Base-by-base conservation (phyloP, 2,329 filamentous ascomycete genomes). In the Fulvia fulva region DNA sequence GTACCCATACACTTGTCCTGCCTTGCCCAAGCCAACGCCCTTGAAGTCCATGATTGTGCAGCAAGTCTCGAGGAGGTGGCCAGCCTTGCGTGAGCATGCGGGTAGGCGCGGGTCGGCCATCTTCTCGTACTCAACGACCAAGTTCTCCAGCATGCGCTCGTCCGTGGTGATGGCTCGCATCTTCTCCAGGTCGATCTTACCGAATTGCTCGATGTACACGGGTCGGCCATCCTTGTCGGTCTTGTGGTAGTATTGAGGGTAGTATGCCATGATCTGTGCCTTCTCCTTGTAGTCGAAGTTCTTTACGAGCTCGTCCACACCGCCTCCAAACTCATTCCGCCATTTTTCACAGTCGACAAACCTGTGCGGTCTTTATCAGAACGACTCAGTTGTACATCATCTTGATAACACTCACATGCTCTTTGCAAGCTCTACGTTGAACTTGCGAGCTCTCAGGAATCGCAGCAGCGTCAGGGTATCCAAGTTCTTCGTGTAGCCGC, bases 231-330 rank as follows among this genome's bases (percentile, higher is more conserved):
- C 94, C 75, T 91, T 91, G 78, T 94, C 90, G 12, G 87, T 93
- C 81, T 97, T 97, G 84, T 99, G 94, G 81, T 99, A 99, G 81
- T 94, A 99, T 79, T 99, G 94, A 50, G 91, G 91, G 79, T 99
- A 99, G 82, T 89, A 96, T 77, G 93, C 81, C 76, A 90, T 90
- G 59, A 99, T 84, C 73, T 93, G 75, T 56, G 83, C 74, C 77
- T 93, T 94, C 83, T 97, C 92, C 63, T 82, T 82, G 80, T 96
- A 97, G 60, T 94, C 86, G 81, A 95, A 96, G 67, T 79, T 87
- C 63, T 84, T 85, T 55, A 93, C 85, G 37, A 90, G 83, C 64
- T 92, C 83, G 77, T 97, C 90, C 30, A 96, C 89, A 59, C 79
- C 78, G 57, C 74, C 78, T 63, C 89, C 86, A 70, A 89, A 94